These are phyloP conservation scores for Wilhelminamyces savonicus DNA, from an alignment of 805 yeast genomes.

Conservation along the genomic window DNA sequence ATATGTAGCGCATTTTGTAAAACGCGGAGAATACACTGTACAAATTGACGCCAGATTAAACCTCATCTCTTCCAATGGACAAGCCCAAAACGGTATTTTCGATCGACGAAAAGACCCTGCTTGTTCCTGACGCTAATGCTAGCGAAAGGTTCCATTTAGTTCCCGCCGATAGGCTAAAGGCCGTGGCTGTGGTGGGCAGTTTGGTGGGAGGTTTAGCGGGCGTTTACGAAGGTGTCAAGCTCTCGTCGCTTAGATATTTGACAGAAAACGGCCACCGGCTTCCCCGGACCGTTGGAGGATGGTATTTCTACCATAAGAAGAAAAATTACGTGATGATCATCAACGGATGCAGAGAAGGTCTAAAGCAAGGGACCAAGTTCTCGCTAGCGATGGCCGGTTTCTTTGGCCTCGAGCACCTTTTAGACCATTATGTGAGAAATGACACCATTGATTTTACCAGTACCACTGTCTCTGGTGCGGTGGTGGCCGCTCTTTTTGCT, in stretches of 20 bases:
- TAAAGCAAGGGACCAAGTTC: constrained; percentile 29
- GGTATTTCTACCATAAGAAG: constrained; percentile 84
- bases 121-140: no score
- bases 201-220: constrained; percentile 49
- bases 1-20: no score
- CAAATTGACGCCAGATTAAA: no score
- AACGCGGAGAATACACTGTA: no score
- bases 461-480: constrained; percentile 52
- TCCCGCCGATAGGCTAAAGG: constrained; percentile 39
- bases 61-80: no score
- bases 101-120: no score
- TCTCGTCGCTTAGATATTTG: constrained; percentile 52
- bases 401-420: constrained; percentile 54
- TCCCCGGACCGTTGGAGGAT: constrained; percentile 72
- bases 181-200: constrained; percentile 32
- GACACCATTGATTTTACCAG: constrained; percentile 55
- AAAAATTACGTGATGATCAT: constrained; percentile 69
- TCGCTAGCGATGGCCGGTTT: constrained; percentile 41
- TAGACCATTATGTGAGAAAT: constrained; percentile 43
- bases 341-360: constrained; percentile 45
- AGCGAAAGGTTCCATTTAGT: constrained; percentile 44
- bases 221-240: constrained; percentile 50
- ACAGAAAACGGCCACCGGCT: constrained; percentile 80
- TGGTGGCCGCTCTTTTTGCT: constrained; percentile 50
- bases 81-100: no score